These are phyloP conservation scores for Punctularia strigosozonata DNA, from an alignment of 768 basidiomycete species.

Conservation along the genomic window DNA sequence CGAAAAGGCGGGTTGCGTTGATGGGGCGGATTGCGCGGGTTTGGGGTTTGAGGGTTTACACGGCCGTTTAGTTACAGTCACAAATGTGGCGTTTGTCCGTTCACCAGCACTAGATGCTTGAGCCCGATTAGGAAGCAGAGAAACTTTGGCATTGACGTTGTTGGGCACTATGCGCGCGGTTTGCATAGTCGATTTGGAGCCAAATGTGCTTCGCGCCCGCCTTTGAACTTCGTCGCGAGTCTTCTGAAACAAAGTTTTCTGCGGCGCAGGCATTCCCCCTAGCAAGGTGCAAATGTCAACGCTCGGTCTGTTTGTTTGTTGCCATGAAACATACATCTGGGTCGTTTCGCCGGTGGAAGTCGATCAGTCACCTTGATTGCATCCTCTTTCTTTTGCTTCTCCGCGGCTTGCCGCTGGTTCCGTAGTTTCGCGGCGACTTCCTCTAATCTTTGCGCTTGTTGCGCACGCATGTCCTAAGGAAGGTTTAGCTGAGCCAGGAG, in stretches of 20 bases:
- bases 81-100: no score
- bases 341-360: slow-evolving; percentile 54
- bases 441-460: slow-evolving; percentile 55
- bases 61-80: no score
- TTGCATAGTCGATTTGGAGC: no score
- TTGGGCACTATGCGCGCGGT: no score
- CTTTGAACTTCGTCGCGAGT: slow-evolving; percentile 59
- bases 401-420: slow-evolving; percentile 54
- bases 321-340: slow-evolving; percentile 37
- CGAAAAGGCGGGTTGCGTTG: slow-evolving; percentile 1
- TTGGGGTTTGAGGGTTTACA: background rate
- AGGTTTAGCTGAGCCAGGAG: slow-evolving; percentile 7
- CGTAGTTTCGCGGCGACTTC: slow-evolving; percentile 51
- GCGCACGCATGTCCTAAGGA: slow-evolving; percentile 39
- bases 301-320: background rate
- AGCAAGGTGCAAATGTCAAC: slow-evolving; percentile 7
- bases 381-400: slow-evolving; percentile 65
- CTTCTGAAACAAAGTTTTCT: slow-evolving; percentile 71
- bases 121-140: no score
- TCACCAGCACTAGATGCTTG: no score
- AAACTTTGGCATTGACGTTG: no score
- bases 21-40: slow-evolving; percentile 4
- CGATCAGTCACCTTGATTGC: slow-evolving; percentile 68
- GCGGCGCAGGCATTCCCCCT: slow-evolving; percentile 30
- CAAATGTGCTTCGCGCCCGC: no score